phyloP scores from a whole-genome alignment of 176 grass and related monocot genomes.

The Zoysia pacifica region DNA sequence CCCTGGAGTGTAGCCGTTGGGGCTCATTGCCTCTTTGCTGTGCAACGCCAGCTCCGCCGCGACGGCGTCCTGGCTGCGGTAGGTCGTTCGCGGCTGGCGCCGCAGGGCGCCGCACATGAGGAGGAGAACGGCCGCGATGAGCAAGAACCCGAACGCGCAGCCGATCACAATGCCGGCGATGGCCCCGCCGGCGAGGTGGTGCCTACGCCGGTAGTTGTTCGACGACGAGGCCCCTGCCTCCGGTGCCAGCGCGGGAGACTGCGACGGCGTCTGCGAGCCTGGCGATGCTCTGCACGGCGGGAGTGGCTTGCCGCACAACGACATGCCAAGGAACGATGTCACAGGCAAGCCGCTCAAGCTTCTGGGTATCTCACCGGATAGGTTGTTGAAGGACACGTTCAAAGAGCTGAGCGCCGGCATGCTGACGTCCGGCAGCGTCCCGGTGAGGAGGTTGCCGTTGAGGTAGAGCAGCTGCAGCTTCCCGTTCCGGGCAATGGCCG shows the following conservation, averaged over 20 bases:
- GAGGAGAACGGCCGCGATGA: constrained; percentile 46
- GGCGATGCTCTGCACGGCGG: constrained; percentile 33
- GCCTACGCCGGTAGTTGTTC: neutral
- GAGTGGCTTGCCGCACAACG: constrained; percentile 75
- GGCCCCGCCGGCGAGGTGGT: constrained; percentile 53
- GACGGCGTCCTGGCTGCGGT: constrained; percentile 45
- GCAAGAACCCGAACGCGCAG: constrained; percentile 28
- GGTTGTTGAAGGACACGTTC: constrained; percentile 87
- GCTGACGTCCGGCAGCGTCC: constrained; percentile 50
- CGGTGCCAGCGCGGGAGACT: constrained; percentile 31
- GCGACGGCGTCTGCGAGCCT: neutral
- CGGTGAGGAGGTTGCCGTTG: constrained; percentile 57
- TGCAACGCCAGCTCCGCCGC: constrained; percentile 59
- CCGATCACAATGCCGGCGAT: constrained; percentile 78
- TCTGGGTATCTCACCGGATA: constrained; percentile 56
- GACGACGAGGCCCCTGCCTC: neutral
- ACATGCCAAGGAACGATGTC: constrained; percentile 63
- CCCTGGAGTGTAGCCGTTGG: constrained; percentile 31
- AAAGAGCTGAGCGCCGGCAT: constrained; percentile 37
- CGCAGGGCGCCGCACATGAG: constrained; percentile 28
- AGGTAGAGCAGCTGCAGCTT: constrained; percentile 55
- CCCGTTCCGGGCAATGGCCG: constrained; percentile 49
- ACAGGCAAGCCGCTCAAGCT: constrained; percentile 46
- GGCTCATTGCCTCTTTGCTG: constrained; percentile 64
- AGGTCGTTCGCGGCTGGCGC: constrained; percentile 5